Evolutionary conservation across 306 rosid species (phyloP), one percentile per base, ranked within the genome.

Genomic region (Vigna radiata): DNA sequence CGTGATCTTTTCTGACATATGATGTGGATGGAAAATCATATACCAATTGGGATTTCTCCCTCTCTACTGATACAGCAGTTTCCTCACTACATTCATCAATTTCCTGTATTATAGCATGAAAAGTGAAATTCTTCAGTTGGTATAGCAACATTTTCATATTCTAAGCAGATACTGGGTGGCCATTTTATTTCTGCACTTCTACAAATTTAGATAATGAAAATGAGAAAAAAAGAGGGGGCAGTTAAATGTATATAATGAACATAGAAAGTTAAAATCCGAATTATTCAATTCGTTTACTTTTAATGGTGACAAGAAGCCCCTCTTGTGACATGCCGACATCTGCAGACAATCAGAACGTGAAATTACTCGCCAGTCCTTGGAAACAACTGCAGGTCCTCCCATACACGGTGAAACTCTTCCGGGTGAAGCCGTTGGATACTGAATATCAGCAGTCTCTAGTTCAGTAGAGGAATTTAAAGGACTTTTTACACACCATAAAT

Each of bases 61-160:
- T 39, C 60, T 37, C 65, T 9, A 85, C 56, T n/a, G 91, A 83
- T 39, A 75, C 75, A 19, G 84, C 56, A 53, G 63, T 77, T 78
- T 80, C 79, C 68, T 86, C 86, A 7, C 12, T 73, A 67, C 31
- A 71, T 59, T 85, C 89, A 65, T 82, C 90, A 83, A 68, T 77
- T 87, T 88, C 96, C 96, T 92, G 85, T 55, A 67, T 80, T 59
- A 23, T 18, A 56, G 78, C 46, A 89, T 81, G 64, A 50, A 9
- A 73, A 3, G 15, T 53, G 2, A 60, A 65, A 56, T 21, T 59
- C 66, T 39, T 61, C 66, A 41, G 19, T 19, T 62, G 70, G 14
- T 58, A 50, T 12, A 44, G 17, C 65, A 44, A 58, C 55, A 61
- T 14, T 49, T 66, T 60, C 18, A 11, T 70, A 33, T 29, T 56